Percentiles rank a stretch among this genome's conserved stretches.
Conservation (phyloP, 805 yeast species). For the Nakazawaea peltata region DNA sequence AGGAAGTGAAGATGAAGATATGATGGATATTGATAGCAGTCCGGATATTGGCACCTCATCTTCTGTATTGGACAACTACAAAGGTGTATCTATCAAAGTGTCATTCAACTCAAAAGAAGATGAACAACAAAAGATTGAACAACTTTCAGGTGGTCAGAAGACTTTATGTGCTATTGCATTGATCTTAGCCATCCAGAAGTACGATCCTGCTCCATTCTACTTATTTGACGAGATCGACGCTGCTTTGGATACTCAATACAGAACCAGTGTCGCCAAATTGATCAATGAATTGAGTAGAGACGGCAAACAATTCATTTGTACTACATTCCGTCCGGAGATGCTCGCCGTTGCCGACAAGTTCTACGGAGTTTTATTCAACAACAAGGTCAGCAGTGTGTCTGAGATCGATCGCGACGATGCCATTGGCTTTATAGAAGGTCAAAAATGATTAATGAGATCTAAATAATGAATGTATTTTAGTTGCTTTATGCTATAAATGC, state of each 20-base stretch:
- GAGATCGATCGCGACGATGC: slow-evolving; percentile 72
- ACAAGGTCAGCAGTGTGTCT: slow-evolving; percentile 71
- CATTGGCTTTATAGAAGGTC: slow-evolving; percentile 74
- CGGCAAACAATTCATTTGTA: slow-evolving; percentile 87
- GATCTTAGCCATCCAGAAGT: slow-evolving; percentile 86
- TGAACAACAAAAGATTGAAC: slow-evolving; percentile 84
- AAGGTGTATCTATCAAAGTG: slow-evolving; percentile 80
- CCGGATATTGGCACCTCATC: slow-evolving; percentile 13
- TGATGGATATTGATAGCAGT: slow-evolving; percentile 12
- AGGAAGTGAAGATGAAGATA: slow-evolving; percentile 14
- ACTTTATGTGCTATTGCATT: slow-evolving; percentile 94
- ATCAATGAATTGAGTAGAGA: slow-evolving; percentile 51
- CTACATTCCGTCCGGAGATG: slow-evolving; percentile 94
- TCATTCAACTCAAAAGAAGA: slow-evolving; percentile 82
- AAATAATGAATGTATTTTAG: background rate
- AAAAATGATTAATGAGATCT: slow-evolving; percentile 19
- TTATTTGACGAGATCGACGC: slow-evolving; percentile 96
- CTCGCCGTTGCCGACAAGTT: slow-evolving; percentile 78
- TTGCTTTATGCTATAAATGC: background rate
- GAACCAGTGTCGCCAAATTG: slow-evolving; percentile 77
- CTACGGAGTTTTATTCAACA: slow-evolving; percentile 79
- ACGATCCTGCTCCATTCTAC: slow-evolving; percentile 97
- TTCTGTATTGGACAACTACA: slow-evolving; percentile 44
- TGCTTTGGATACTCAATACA: slow-evolving; percentile 84
- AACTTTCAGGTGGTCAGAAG: slow-evolving; percentile 94